Percentiles rank a stretch among this genome's conserved stretches.
These are phyloP conservation scores for Phlyctochytrium bullatum DNA, from an alignment of 192 early-diverging fungal species.

Conservation along the genomic window DNA sequence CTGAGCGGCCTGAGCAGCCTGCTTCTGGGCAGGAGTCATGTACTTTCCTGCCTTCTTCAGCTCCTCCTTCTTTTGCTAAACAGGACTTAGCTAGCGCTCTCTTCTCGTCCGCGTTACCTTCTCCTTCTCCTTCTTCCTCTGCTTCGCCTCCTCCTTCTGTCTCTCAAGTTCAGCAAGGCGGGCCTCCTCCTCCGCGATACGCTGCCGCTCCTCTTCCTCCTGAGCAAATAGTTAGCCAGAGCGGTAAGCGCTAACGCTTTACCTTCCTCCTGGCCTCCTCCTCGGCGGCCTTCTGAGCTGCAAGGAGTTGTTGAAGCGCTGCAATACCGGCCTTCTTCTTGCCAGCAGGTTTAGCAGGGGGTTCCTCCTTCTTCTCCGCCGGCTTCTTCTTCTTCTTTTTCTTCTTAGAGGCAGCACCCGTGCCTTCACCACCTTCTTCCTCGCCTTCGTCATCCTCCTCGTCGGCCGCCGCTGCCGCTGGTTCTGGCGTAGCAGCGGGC, in stretches of 20 bases:
- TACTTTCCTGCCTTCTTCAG: conserved; percentile 89
- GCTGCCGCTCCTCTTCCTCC: conserved; percentile 35
- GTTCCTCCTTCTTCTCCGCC: conserved; percentile 43
- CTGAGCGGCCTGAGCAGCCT: conserved; percentile 69
- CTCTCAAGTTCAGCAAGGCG: conserved; percentile 54
- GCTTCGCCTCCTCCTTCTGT: conserved; percentile 71
- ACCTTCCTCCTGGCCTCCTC: conserved; percentile 63
- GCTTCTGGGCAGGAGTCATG: conserved; percentile 90
- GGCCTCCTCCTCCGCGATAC: conserved; percentile 65
- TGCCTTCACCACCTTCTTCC: conserved; percentile 36
- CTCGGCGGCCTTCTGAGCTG: conserved; percentile 70
- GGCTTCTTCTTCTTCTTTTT: conserved; percentile 60
- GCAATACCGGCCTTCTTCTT: conserved; percentile 55
- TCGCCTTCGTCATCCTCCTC: conserved; percentile 48
- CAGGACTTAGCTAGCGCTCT: conserved; percentile 9
- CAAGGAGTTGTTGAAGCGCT: conserved; percentile 60
- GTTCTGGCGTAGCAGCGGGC: conserved; percentile 12
- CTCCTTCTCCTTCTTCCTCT: conserved; percentile 79
- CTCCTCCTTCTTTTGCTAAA: conserved; percentile 78
- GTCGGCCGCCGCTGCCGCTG: conserved; percentile 5
- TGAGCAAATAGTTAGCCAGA: conserved; percentile 4
- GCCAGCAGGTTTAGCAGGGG: conserved; percentile 19
- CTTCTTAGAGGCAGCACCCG: conserved; percentile 36
- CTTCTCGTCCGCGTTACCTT: conserved; percentile 40
- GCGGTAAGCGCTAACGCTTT: not conserved